A percentile compares a stretch with the other conserved stretches of the same genome.
These are phyloP conservation scores for Phytophthora citrophthora DNA, from an alignment of 352 stramenopile genomes.

Conservation along the genomic window DNA sequence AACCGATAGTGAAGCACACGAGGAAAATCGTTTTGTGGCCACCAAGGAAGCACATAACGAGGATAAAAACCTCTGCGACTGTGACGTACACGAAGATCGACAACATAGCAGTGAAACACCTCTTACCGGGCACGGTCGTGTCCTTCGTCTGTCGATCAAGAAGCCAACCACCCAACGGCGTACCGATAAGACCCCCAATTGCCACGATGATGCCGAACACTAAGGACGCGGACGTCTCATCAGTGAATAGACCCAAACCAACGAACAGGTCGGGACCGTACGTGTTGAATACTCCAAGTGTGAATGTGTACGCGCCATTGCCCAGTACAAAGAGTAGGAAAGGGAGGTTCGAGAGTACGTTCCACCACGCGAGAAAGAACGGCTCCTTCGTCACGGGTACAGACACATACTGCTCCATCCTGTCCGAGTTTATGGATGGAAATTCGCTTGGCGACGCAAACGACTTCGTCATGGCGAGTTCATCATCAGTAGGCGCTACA, in stretches of 20 bases:
- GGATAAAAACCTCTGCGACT: conserved; percentile 40
- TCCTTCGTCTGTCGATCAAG: conserved; percentile 48
- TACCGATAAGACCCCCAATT: conserved; percentile 73
- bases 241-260: conserved; percentile 72
- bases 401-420: neutral
- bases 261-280: conserved; percentile 83
- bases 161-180: conserved; percentile 69
- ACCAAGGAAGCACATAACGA: conserved; percentile 45
- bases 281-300: conserved; percentile 67
- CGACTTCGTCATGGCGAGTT: conserved; percentile 14
- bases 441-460: conserved; percentile 8
- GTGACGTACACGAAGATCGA: conserved; percentile 53
- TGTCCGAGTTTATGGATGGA: conserved; percentile 10
- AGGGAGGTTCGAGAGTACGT: conserved; percentile 49
- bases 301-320: conserved; percentile 78
- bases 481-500: conserved; percentile 27
- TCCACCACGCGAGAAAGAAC: conserved; percentile 26
- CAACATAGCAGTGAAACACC: conserved; percentile 43
- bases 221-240: conserved; percentile 64
- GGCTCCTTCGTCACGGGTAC: neutral
- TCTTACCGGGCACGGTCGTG: conserved; percentile 29
- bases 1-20: conserved; percentile 44
- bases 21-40: conserved; percentile 47
- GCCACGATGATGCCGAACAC: conserved; percentile 71
- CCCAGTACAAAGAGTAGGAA: conserved; percentile 73